Percentiles rank a stretch among this genome's conserved stretches.
Evolutionary conservation across 805 yeast species (phyloP).

Genomic region (Debaryomyces hansenii): DNA sequence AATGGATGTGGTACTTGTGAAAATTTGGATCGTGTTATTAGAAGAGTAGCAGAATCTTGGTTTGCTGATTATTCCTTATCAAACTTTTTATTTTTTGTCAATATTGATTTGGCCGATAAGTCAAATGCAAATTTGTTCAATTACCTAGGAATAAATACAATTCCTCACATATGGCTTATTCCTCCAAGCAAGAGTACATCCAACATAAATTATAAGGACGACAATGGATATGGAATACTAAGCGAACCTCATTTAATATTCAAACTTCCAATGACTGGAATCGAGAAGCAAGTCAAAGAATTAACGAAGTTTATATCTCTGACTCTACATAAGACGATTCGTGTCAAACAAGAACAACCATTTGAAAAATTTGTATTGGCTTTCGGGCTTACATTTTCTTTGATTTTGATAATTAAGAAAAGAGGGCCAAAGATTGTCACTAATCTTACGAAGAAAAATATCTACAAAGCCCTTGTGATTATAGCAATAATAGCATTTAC

Average conservation of each 20-base stretch:
- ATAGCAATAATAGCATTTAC: conserved; percentile 44
- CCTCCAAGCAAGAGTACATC: conserved; percentile 41
- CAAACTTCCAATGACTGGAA: conserved; percentile 35
- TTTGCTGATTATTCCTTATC: conserved; percentile 42
- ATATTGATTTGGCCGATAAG: conserved; percentile 48
- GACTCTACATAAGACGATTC: conserved; percentile 42
- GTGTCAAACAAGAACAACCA: conserved; percentile 43
- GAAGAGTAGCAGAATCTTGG: conserved; percentile 45
- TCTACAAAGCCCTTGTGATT: conserved; percentile 31
- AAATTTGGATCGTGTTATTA: conserved; percentile 40
- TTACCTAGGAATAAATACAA: conserved; percentile 43
- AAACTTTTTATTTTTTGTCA: conserved; percentile 44
- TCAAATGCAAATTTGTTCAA: conserved; percentile 43
- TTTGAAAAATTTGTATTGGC: conserved; percentile 42
- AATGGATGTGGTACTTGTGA: conserved; percentile 51
- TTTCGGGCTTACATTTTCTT: conserved; percentile 43
- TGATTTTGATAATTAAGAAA: conserved; percentile 51
- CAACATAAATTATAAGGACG: conserved; percentile 18
- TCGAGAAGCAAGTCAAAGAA: conserved; percentile 39
- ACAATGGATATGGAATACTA: conserved; percentile 18
- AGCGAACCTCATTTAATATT: conserved; percentile 32
- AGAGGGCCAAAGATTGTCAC: conserved; percentile 33
- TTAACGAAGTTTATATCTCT: conserved; percentile 57
- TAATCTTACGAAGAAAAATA: conserved; percentile 18
- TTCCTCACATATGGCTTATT: conserved; percentile 69